Conservation (phyloP, 2,329 filamentous ascomycete genomes). For the Penicillium corylophilum region DNA sequence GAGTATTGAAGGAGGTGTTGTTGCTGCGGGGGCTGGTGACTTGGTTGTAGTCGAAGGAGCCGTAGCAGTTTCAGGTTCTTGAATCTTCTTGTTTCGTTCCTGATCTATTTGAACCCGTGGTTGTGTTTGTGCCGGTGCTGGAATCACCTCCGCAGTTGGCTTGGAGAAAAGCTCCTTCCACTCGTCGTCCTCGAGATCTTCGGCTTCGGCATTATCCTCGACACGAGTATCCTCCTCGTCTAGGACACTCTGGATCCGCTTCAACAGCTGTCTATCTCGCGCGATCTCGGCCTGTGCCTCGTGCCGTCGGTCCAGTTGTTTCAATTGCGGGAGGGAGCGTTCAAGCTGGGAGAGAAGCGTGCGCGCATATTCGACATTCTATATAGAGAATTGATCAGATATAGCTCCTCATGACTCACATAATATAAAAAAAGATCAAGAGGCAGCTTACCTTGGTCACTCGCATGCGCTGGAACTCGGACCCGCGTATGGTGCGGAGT, state of each 20-base stretch:
- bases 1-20: conserved; percentile 20
- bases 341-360: conserved; percentile 43
- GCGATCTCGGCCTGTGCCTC: conserved; percentile 42
- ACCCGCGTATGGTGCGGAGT: conserved; percentile 37
- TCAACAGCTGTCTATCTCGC: conserved; percentile 38
- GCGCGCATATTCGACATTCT: conserved; percentile 49
- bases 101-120: background rate
- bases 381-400: background rate
- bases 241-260: conserved; percentile 32
- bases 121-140: background rate
- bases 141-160: conserved; percentile 20
- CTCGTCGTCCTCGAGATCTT: conserved; percentile 9
- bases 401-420: background rate
- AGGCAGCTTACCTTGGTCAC: conserved; percentile 35
- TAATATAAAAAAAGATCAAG: background rate
- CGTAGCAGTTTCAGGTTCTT: conserved; percentile 3
- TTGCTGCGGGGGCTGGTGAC: conserved; percentile 12
- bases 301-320: conserved; percentile 39
- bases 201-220: conserved; percentile 21
- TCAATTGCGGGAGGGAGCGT: conserved; percentile 40
- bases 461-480: conserved; percentile 45
- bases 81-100: background rate
- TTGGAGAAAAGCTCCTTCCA: conserved; percentile 30
- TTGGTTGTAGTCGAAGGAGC: conserved; percentile 8
- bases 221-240: conserved; percentile 32